Evolutionary conservation across 1,139 yeast genomes (phyloP).

Genomic region (Candida buenavistaensis): DNA sequence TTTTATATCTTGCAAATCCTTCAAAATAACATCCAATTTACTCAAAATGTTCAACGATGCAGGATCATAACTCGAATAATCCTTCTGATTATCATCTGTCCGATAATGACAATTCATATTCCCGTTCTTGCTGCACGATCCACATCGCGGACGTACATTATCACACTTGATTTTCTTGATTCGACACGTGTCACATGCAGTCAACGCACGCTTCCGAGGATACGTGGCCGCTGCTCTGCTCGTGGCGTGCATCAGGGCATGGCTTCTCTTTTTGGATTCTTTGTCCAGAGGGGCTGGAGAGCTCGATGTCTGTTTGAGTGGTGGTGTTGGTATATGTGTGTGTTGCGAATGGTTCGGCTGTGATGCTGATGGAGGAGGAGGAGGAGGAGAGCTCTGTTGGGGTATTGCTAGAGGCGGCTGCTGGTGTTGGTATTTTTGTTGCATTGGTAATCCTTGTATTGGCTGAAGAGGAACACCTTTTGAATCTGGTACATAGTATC

Average conservation of each 20-base stretch:
- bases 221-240: constrained; percentile 16
- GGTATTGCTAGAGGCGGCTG: constrained; percentile 1
- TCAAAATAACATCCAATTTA: constrained; percentile 33
- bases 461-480: constrained; percentile 1
- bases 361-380: constrained; percentile 7
- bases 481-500: no score
- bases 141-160: constrained; percentile 49
- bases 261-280: constrained; percentile 13
- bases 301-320: constrained; percentile 5
- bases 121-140: constrained; percentile 45
- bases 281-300: constrained; percentile 5
- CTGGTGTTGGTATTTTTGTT: constrained; percentile 5
- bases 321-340: constrained; percentile 1
- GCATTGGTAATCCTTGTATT: constrained; percentile 4
- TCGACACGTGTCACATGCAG: constrained; percentile 52
- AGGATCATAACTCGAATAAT: constrained; percentile 25
- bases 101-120: constrained; percentile 32
- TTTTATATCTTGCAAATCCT: constrained; percentile 25
- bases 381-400: not conserved
- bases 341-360: constrained; percentile 7
- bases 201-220: constrained; percentile 40
- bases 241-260: constrained; percentile 8
- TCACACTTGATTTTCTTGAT: constrained; percentile 53
- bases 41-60: constrained; percentile 26
- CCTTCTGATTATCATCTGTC: constrained; percentile 29